Evolutionary conservation across 2,329 filamentous ascomycete species (phyloP).

Genomic region (Neobulgaria alba): DNA sequence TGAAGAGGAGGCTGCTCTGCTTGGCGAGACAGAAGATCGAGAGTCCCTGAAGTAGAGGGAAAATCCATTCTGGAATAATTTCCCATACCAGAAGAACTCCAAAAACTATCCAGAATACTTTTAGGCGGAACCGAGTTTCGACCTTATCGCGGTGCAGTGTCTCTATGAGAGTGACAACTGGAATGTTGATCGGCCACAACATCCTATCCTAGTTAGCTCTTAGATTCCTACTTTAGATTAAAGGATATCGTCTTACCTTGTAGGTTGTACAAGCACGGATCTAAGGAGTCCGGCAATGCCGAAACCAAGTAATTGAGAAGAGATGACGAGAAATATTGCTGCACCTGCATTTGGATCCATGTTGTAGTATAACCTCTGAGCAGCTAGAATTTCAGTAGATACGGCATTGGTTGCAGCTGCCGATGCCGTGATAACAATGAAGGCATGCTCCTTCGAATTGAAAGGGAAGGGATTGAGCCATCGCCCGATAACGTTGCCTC

Average conservation of each 20-base stretch:
- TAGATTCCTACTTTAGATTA: too few relatives aligned
- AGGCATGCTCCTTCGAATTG: constrained; percentile 59
- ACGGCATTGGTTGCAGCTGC: constrained; percentile 57
- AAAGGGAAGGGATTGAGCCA: constrained; percentile 56
- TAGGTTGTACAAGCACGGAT: constrained; percentile 46
- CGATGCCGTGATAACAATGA: constrained; percentile 51
- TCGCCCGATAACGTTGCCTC: constrained; percentile 27
- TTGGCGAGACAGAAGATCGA: constrained; percentile 4
- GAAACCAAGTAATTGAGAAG: constrained; percentile 53
- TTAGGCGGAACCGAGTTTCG: constrained; percentile 31
- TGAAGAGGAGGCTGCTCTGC: constrained; percentile 2
- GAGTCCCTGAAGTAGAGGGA: constrained; percentile 9
- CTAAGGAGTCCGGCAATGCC: constrained; percentile 50
- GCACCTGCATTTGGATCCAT: constrained; percentile 51
- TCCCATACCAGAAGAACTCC: constrained; percentile 37
- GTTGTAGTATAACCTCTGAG: constrained; percentile 58
- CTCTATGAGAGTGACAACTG: constrained; percentile 40
- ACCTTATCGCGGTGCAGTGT: constrained; percentile 28
- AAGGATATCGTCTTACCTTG: too few relatives aligned
- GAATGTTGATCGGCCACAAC: constrained; percentile 52
- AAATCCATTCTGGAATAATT: constrained; percentile 34
- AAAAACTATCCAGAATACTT: constrained; percentile 35
- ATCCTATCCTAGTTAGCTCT: too few relatives aligned
- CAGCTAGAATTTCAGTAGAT: constrained; percentile 61
- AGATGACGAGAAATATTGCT: constrained; percentile 46